A percentile compares a stretch with the other conserved stretches of the same genome.
Evolutionary conservation across 345 rosid species (phyloP).

Genomic region (Trapa incisa): DNA sequence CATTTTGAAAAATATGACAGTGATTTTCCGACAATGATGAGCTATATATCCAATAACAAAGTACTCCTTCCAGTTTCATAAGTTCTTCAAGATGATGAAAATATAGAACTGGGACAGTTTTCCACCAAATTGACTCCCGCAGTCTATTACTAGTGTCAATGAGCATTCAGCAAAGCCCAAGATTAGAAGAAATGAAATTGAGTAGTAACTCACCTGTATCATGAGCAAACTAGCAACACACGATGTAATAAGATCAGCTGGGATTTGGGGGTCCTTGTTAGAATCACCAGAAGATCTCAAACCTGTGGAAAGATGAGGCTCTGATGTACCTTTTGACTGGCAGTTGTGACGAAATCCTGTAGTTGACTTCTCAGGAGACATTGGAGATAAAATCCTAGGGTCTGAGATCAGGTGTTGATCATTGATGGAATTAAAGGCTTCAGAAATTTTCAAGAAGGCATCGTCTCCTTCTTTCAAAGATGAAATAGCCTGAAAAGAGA

Average conservation of each 20-base stretch:
- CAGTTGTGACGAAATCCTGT: too few species aligned
- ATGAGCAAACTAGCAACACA: conserved; percentile 79
- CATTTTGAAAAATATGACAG: too few species aligned
- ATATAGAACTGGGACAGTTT: not conserved
- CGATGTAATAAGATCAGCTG: conserved; percentile 66
- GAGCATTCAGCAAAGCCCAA: not conserved
- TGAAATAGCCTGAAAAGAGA: conserved; percentile 53
- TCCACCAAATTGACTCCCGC: not conserved
- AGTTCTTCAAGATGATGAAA: too few species aligned
- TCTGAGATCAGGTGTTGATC: too few species aligned
- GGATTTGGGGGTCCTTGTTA: conserved; percentile 41
- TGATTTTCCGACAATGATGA: too few species aligned
- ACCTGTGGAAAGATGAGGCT: conserved; percentile 1
- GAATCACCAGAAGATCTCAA: conserved; percentile 24
- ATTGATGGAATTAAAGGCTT: too few species aligned
- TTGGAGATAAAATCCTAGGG: too few species aligned
- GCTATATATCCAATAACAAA: too few species aligned
- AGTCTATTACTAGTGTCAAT: not conserved
- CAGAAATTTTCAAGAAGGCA: too few species aligned
- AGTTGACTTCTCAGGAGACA: too few species aligned
- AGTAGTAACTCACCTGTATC: conserved; percentile 58
- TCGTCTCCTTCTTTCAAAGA: conserved; percentile 28
- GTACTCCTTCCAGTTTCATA: too few species aligned
- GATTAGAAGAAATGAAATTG: not conserved
- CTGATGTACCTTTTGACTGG: too few species aligned